These are phyloP conservation scores for Scedosporium minutisporum DNA, from an alignment of 2,329 filamentous ascomycete species.

Conservation along the genomic window DNA sequence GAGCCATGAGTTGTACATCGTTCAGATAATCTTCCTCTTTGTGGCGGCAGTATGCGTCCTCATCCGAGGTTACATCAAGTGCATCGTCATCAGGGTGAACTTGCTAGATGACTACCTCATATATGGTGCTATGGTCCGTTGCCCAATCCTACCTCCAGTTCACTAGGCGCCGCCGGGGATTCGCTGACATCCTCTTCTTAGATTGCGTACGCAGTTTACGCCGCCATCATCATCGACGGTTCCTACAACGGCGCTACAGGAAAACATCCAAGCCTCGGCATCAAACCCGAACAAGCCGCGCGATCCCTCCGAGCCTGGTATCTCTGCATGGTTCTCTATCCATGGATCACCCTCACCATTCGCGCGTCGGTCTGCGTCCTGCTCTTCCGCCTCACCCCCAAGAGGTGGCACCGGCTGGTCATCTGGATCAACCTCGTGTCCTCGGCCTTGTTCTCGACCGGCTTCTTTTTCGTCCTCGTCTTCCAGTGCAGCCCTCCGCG, in stretches of 20 bases:
- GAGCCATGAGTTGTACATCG: neutral
- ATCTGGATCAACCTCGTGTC: conserved; percentile 23
- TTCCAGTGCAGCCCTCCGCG: conserved; percentile 39
- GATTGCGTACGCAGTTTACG: conserved; percentile 24
- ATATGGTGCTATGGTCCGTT: conserved; percentile 31
- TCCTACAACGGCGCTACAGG: conserved; percentile 20
- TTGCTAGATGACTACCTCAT: conserved; percentile 38
- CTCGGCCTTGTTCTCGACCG: conserved; percentile 24
- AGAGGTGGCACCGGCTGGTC: conserved; percentile 18
- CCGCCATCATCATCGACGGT: conserved; percentile 21
- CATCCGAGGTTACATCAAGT: conserved; percentile 34
- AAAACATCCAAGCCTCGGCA: conserved; percentile 13
- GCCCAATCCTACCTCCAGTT: neutral
- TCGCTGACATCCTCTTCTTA: conserved; percentile 9
- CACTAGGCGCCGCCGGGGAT: neutral
- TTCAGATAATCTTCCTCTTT: conserved; percentile 17
- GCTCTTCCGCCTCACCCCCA: conserved; percentile 27
- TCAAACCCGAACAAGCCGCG: conserved; percentile 12
- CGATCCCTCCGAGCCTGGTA: conserved; percentile 26
- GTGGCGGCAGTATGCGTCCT: conserved; percentile 26
- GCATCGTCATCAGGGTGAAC: conserved; percentile 30
- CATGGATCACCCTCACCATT: conserved; percentile 26
- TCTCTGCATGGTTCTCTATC: conserved; percentile 29
- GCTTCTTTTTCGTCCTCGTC: conserved; percentile 35
- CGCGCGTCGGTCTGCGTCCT: conserved; percentile 32